phyloP scores from a whole-genome alignment of 768 basidiomycete species.

The Russula foetens region DNA sequence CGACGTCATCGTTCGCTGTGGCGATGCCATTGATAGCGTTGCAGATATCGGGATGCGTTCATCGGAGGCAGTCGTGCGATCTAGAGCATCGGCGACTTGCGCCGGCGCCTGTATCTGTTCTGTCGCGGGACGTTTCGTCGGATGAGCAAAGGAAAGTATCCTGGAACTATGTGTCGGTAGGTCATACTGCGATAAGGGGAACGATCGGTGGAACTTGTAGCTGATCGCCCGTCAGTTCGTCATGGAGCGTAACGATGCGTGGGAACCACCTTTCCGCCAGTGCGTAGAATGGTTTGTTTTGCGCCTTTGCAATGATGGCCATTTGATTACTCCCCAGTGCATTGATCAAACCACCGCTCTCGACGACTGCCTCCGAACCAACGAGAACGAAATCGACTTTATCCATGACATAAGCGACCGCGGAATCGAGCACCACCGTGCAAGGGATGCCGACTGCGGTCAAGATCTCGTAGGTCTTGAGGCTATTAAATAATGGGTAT shows the following conservation, averaged over 20 bases:
- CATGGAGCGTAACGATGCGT: not conserved
- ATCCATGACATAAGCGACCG: slow-evolving; percentile 96
- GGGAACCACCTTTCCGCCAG: slow-evolving; percentile 70
- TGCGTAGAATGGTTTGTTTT: slow-evolving; percentile 94
- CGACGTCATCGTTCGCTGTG: slow-evolving; percentile 53
- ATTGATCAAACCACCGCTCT: slow-evolving; percentile 88
- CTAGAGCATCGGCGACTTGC: not conserved
- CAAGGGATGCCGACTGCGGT: slow-evolving; percentile 89
- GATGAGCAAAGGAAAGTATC: slow-evolving; percentile 61
- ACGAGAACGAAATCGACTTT: slow-evolving; percentile 93
- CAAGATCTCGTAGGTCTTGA: slow-evolving; percentile 85
- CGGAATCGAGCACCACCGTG: slow-evolving; percentile 91
- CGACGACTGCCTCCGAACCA: slow-evolving; percentile 96
- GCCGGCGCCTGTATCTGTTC: slow-evolving; percentile 2
- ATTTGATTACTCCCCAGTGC: slow-evolving; percentile 95
- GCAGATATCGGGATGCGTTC: slow-evolving; percentile 19
- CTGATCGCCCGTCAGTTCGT: slow-evolving; percentile 32
- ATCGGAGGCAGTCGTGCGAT: not conserved
- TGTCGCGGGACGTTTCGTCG: slow-evolving; percentile 9
- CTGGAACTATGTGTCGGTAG: slow-evolving; percentile 72
- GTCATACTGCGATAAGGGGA: slow-evolving; percentile 88
- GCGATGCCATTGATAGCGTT: slow-evolving; percentile 21
- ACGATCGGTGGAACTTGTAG: slow-evolving; percentile 96
- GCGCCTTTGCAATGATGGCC: slow-evolving; percentile 89
- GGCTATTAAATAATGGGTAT: slow-evolving; percentile 36